These are phyloP conservation scores for Neurospora intermedia DNA, from an alignment of 495 filamentous ascomycete species.

Conservation along the genomic window DNA sequence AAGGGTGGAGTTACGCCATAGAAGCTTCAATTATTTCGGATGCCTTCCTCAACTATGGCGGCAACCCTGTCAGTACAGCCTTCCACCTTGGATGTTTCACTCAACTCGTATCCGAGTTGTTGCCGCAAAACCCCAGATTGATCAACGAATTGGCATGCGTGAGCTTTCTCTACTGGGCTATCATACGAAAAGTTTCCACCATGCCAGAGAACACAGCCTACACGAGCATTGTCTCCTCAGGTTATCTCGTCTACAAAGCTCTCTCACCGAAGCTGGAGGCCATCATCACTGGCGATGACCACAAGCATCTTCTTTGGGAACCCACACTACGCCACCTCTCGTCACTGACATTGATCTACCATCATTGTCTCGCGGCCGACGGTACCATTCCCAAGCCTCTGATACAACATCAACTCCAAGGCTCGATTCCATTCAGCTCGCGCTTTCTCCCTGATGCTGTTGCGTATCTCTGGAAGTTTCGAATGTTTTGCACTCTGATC, in stretches of 20 bases:
- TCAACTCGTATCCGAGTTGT: slow-evolving; percentile 17
- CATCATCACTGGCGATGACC: slow-evolving; percentile 35
- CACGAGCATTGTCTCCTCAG: slow-evolving; percentile 20
- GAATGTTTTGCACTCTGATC: slow-evolving; percentile 56
- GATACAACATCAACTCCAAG: slow-evolving; percentile 21
- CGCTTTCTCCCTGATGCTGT: slow-evolving; percentile 37
- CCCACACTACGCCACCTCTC: slow-evolving; percentile 29
- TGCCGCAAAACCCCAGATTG: slow-evolving; percentile 30
- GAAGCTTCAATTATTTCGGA: slow-evolving; percentile 21
- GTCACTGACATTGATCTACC: slow-evolving; percentile 30
- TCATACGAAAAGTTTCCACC: slow-evolving; percentile 19
- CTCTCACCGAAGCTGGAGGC: slow-evolving; percentile 29
- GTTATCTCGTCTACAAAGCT: slow-evolving; percentile 28
- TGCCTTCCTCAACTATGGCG: slow-evolving; percentile 20
- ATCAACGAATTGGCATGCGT: slow-evolving; percentile 31
- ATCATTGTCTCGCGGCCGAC: slow-evolving; percentile 29
- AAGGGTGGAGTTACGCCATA: slow-evolving; percentile 17
- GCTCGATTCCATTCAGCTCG: slow-evolving; percentile 17
- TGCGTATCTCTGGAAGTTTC: slow-evolving; percentile 58
- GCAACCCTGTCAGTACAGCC: slow-evolving; percentile 6
- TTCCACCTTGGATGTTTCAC: slow-evolving; percentile 18
- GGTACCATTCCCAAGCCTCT: slow-evolving; percentile 20
- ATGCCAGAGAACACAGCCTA: slow-evolving; percentile 7
- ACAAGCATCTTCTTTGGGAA: slow-evolving; percentile 34
- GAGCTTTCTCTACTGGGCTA: slow-evolving; percentile 19